Evolutionary conservation across 202 grass and related monocot species (phyloP), one percentile per base, ranked within the genome.

Genomic region (Schoenoplectus tabernaemontani): DNA sequence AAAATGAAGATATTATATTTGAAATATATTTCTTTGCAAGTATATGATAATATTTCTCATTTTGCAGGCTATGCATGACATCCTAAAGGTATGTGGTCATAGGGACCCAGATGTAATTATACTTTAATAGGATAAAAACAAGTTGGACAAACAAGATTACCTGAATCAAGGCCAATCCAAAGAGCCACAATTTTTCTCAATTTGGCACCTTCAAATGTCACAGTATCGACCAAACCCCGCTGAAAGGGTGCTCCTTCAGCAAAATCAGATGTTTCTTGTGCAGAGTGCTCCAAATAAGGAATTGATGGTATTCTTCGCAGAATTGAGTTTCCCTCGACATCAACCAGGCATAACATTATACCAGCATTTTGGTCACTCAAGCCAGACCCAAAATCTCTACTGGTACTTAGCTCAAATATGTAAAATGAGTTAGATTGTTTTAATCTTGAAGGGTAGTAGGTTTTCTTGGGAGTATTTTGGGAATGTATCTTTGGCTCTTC

Each of bases 91-190:
- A 28, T 28, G 28, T 50, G 8, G 15, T 51, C 54, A 6, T 36
- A 75, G 16, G 46, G 3, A 7, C 47, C 26, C 5, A 74, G 7
- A 19, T 51, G 6, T 26, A 57, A 51, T 7, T 20, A 5, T 79
- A 9, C 34, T 17, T 15, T 58, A 68, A 43, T 72, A 7, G 1
- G 7, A 36, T 16, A 66, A 39, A 63, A 71, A 3, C 30, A 71
- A 78, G 32, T 80, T 7, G 0, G 28, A 47, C 5, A 59, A 53
- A 66, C 73, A 81, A 48, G 56, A 74, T 56, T 88, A 97, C 94
- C 94, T 92, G 94, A 92, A 86, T 94, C 94, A 82, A 97, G 86
- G 77, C 94, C 94, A 8, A 94, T 86, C 94, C 94, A 97, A 70
- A 94, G 38, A 78, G 89, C 94, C 82, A 88, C 88, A 43, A 92